phyloP scores from a whole-genome alignment of 2,329 filamentous ascomycete genomes.

The Cercospora zeina region DNA sequence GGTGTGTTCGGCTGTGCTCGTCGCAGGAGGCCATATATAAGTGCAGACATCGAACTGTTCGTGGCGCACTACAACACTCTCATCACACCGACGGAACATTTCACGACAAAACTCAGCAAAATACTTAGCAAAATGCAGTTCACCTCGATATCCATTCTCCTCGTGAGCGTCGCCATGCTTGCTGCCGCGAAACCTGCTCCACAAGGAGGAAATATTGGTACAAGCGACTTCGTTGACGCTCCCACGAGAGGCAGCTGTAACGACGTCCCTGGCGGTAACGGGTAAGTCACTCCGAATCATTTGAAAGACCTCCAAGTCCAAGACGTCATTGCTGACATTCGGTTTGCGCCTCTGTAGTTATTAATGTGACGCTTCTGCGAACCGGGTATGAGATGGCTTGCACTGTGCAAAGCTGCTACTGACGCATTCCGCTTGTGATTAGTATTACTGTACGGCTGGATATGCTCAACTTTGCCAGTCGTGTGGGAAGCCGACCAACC shows the following conservation, averaged over 20 bases:
- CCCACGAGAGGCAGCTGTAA: background rate
- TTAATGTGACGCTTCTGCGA: background rate
- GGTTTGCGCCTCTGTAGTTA: background rate
- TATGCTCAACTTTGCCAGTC: background rate
- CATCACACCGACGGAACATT: background rate
- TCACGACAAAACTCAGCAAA: background rate
- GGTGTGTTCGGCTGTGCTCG: background rate
- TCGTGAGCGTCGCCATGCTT: background rate
- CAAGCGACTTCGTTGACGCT: background rate
- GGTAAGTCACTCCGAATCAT: background rate
- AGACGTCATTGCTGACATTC: background rate
- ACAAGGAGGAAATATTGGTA: background rate
- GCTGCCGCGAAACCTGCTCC: background rate
- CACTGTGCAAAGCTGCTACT: background rate
- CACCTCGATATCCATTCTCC: background rate
- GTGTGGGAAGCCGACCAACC: background rate
- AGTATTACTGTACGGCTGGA: background rate
- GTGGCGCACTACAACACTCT: too few species aligned
- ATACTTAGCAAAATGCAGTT: background rate
- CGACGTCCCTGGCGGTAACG: background rate
- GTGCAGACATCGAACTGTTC: background rate
- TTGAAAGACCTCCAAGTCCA: background rate
- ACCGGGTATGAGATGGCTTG: background rate
- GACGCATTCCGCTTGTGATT: background rate
- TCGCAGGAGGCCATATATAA: background rate